phyloP scores from a whole-genome alignment of 179 eudicot genomes.

The Patellifolia procumbens region DNA sequence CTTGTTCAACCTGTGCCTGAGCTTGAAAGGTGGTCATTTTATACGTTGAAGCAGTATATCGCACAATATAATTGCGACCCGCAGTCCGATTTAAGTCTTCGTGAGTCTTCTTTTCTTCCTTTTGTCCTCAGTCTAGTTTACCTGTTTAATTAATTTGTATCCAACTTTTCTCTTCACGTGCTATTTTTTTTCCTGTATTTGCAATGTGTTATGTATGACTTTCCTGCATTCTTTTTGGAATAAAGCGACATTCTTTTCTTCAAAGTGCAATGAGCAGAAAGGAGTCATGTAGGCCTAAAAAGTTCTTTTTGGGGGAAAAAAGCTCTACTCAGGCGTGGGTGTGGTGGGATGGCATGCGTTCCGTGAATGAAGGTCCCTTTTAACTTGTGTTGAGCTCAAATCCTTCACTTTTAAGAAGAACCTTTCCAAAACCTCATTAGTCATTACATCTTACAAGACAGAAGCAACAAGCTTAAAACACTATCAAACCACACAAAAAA shows the following conservation, averaged over 20 bases:
- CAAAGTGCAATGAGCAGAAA: not conserved
- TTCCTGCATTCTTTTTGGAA: not conserved
- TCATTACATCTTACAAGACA: not conserved
- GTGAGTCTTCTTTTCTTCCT: conserved; percentile 34
- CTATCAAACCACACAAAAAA: not conserved
- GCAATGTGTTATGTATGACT: not conserved
- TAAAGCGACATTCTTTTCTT: not conserved
- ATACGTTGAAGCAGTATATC: conserved; percentile 80
- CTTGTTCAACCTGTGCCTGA: conserved; percentile 82
- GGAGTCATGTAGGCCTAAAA: not conserved
- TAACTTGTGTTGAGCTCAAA: not conserved
- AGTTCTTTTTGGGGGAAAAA: not conserved
- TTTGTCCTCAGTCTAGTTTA: not conserved
- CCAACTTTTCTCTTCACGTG: conserved; percentile 1
- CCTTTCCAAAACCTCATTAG: not conserved
- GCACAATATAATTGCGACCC: conserved; percentile 89
- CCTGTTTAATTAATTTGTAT: not conserved
- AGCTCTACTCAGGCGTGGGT: not conserved
- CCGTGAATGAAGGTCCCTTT: not conserved
- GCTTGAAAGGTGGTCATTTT: conserved; percentile 84
- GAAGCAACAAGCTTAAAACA: not conserved
- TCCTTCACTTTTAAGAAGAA: not conserved
- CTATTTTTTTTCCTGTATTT: not conserved
- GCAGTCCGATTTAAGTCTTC: conserved; percentile 79
- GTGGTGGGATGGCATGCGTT: not conserved